Base-by-base conservation (phyloP, 2,329 filamentous ascomycete species). In the Exophiala mesophila region DNA sequence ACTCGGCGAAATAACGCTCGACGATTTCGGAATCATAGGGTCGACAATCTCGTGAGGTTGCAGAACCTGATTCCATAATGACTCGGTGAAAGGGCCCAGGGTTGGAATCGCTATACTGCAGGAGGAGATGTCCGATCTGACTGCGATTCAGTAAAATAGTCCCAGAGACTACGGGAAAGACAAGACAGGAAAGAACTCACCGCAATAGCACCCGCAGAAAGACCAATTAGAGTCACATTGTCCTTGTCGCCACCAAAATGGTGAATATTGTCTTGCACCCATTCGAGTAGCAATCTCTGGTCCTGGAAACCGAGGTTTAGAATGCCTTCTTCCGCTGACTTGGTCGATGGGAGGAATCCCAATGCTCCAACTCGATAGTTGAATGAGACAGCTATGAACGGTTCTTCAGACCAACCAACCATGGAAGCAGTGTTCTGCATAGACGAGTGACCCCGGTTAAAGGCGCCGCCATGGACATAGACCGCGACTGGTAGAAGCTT, bases 371-470 rank as follows among this genome's bases (percentile, higher is more conserved):
- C 55, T 9, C 68, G 58, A 36, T 69, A 69, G 36, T 70, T 67
- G 37, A 70, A 61, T 16, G 62, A 61, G 3, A 72, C 65, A n/a
- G 65, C 63, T 5, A 71, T 59, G 2, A 70, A 57, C 0, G 68
- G 66, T 19, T 0, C 68, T 68, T 17, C 67, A 59, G 0, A 55
- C 55, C 1, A 71, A 60, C 9, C 69, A 8, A 82, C 74, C 62
- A 85, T 78, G 29, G 74, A 75, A 0, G 70, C 72, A 49, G 82
- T 76, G 56, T 85, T 73, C 42, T 82, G 70, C 63, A 74, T 52
- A 20, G 15, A 28, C 8, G 34, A 39, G 16, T 36, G 28, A 17
- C 54, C 54, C 5, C 44, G 37, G 13, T 42, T 42, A 37, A 52
- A 53, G 10, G 32, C 32, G 31, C 31, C 44, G 60, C 70, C 70